Conservation (phyloP, 2,329 filamentous ascomycete species). For the Calonectria fujianensis region DNA sequence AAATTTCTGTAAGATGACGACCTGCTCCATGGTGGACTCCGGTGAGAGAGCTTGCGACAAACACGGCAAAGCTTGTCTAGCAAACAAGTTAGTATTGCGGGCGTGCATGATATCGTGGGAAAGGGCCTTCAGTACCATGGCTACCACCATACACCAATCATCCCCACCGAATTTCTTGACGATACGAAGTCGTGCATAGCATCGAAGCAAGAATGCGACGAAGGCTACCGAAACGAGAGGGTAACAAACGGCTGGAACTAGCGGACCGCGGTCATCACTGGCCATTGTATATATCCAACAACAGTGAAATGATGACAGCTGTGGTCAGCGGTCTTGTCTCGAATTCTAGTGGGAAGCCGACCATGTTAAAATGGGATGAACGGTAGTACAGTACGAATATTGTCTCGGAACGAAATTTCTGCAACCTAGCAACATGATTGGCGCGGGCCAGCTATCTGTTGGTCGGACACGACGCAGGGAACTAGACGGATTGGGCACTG, state of each 20-base stretch:
- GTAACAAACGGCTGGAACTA: conserved; percentile 59
- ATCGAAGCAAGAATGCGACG: conserved; percentile 53
- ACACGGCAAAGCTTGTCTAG: conserved; percentile 61
- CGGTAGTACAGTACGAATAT: neutral
- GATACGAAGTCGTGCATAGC: conserved; percentile 13
- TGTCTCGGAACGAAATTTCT: neutral
- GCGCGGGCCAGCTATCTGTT: neutral
- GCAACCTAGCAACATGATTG: neutral
- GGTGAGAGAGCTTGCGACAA: conserved; percentile 57
- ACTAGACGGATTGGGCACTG: neutral
- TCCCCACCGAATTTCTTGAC: conserved; percentile 23
- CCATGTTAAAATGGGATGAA: neutral
- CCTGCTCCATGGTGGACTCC: conserved; percentile 66
- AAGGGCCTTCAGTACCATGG: conserved; percentile 53
- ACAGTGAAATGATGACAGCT: neutral
- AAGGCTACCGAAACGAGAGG: conserved; percentile 55
- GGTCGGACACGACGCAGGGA: neutral
- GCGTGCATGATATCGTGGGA: neutral
- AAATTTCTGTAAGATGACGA: conserved; percentile 59
- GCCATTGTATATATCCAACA: conserved; percentile 44
- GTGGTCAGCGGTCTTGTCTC: neutral
- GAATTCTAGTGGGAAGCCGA: neutral
- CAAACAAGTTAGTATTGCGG: neutral
- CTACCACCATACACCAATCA: conserved; percentile 57
- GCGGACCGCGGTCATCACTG: conserved; percentile 58